Evolutionary conservation across 768 basidiomycete species (phyloP).

Genomic region (Pulveroboletus sp.): DNA sequence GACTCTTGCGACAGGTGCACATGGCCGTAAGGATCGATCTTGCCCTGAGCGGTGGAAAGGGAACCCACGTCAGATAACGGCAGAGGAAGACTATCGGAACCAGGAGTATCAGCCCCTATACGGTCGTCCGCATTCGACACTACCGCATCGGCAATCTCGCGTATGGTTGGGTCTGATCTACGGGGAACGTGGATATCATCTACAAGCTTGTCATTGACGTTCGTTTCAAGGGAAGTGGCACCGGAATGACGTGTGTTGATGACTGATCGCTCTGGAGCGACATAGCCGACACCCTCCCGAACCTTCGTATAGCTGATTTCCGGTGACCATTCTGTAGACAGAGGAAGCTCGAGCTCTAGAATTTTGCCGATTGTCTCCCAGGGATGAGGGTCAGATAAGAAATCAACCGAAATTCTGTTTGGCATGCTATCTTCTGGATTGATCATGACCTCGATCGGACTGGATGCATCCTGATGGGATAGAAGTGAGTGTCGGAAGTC

Average conservation of each 20-base stretch:
- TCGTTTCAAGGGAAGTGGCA: background rate
- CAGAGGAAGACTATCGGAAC: background rate
- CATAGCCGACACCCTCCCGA: slow-evolving; percentile 28
- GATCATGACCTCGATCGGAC: background rate
- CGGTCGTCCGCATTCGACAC: background rate
- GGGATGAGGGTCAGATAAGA: slow-evolving; percentile 30
- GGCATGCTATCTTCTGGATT: background rate
- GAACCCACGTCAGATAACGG: background rate
- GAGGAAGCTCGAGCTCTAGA: slow-evolving; percentile 12
- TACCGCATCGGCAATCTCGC: background rate
- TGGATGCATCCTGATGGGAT: background rate
- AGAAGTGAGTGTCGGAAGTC: background rate
- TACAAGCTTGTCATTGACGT: background rate
- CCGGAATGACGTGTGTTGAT: background rate
- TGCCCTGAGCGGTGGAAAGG: background rate
- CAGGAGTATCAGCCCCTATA: background rate
- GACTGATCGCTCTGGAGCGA: background rate
- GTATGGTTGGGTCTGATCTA: too few species aligned
- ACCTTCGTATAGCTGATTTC: slow-evolving; percentile 18
- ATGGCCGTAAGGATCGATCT: background rate
- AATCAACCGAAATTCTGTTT: slow-evolving; percentile 16
- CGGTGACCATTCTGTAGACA: background rate
- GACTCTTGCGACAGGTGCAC: background rate
- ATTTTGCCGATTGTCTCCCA: slow-evolving; percentile 31
- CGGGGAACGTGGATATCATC: background rate